Evolutionary conservation across 352 stramenopile species (phyloP).

Genomic region (Phytophthora litchii): DNA sequence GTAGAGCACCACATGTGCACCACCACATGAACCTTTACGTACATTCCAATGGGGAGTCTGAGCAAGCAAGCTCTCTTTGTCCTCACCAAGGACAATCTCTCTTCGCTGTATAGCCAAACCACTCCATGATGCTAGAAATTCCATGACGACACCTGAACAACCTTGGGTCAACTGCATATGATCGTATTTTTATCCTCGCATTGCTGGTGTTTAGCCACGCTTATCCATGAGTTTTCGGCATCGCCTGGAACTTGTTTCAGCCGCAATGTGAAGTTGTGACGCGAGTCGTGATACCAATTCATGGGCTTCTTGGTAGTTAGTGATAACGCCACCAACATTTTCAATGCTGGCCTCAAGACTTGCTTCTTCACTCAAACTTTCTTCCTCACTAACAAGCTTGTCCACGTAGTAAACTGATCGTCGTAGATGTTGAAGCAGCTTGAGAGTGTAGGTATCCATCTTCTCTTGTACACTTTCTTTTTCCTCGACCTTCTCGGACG

Average conservation of each 20-base stretch:
- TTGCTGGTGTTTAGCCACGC: slow-evolving; percentile 1
- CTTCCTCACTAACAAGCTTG: slow-evolving; percentile 58
- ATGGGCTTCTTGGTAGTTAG: slow-evolving; percentile 46
- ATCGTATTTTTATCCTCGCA: slow-evolving; percentile 34
- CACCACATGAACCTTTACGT: slow-evolving; percentile 31
- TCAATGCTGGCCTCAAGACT: slow-evolving; percentile 42
- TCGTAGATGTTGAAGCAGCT: slow-evolving; percentile 68
- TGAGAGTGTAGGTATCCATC: slow-evolving; percentile 50
- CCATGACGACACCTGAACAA: slow-evolving; percentile 19
- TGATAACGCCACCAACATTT: slow-evolving; percentile 37
- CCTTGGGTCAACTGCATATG: not conserved
- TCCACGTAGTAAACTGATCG: slow-evolving; percentile 67
- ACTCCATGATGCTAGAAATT: slow-evolving; percentile 23
- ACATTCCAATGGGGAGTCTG: slow-evolving; percentile 47
- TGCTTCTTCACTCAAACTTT: slow-evolving; percentile 48
- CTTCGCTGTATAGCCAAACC: slow-evolving; percentile 27
- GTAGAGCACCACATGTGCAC: slow-evolving; percentile 36
- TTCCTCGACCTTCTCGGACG: slow-evolving; percentile 21
- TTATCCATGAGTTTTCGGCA: slow-evolving; percentile 40
- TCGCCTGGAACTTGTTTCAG: slow-evolving; percentile 39
- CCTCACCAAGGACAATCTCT: slow-evolving; percentile 26
- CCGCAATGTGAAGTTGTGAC: slow-evolving; percentile 41
- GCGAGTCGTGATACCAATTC: slow-evolving; percentile 45
- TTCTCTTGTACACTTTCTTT: slow-evolving; percentile 48
- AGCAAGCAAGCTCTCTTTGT: slow-evolving; percentile 22